phyloP scores from a whole-genome alignment of 768 basidiomycete genomes.

The Rhodocollybia butyracea region DNA sequence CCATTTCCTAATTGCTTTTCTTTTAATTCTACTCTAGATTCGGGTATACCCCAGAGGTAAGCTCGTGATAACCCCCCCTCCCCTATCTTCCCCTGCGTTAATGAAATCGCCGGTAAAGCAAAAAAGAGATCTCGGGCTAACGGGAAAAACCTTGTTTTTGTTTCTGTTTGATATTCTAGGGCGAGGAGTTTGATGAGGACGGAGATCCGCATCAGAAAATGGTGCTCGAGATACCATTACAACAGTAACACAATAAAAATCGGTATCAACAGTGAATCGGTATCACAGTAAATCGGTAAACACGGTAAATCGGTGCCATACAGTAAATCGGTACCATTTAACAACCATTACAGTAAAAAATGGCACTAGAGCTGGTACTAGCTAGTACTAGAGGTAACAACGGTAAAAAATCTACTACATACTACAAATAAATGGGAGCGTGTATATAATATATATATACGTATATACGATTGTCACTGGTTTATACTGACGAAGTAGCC shows the following conservation, averaged over 20 bases:
- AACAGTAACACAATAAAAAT: no score
- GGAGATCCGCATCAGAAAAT: conserved; percentile 87
- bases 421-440: background rate
- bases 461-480: background rate
- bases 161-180: no score
- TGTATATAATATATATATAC: background rate
- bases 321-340: background rate
- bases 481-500: background rate
- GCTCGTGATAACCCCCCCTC: no score
- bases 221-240: conserved; percentile 51
- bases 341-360: background rate
- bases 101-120: conserved; percentile 5
- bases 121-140: conserved; percentile 5
- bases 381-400: no score
- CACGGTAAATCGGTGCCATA: no score
- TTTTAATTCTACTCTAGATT: conserved; percentile 39
- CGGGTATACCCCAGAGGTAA: conserved; percentile 66
- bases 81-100: no score
- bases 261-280: no score
- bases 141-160: conserved; percentile 4
- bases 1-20: conserved; percentile 18
- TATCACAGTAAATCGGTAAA: no score
- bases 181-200: conserved; percentile 74
- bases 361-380: background rate
- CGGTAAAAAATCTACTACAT: no score